Evolutionary conservation across 176 grass and related monocot genomes (phyloP).

Genomic region (Oropetium thomaeum): DNA sequence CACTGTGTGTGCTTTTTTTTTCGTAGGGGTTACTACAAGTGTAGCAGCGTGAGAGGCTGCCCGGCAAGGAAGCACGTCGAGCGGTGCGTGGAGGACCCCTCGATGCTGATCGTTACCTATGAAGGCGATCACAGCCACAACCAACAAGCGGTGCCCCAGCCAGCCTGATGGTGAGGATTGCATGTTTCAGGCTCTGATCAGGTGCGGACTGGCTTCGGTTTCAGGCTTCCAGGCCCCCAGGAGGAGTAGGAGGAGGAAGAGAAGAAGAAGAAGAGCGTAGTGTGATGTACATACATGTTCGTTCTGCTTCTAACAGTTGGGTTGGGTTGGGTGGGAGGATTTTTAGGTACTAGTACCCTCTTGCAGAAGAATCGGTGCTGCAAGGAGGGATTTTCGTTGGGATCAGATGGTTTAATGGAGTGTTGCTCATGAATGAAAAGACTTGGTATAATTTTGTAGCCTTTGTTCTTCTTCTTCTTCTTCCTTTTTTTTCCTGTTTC

Average conservation of each 20-base stretch:
- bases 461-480: no score
- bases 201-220: no score
- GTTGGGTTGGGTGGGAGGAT: conserved; percentile 7
- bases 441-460: conserved; percentile 56
- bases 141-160: conserved; percentile 36
- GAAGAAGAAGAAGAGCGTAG: conserved; percentile 29
- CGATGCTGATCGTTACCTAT: conserved; percentile 92
- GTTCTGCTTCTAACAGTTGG: conserved; percentile 44
- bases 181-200: conserved; percentile 23
- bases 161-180: no score
- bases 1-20: not conserved
- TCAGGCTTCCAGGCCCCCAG: no score
- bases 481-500: not conserved
- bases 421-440: conserved; percentile 17
- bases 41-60: conserved; percentile 85
- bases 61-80: conserved; percentile 90
- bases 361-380: conserved; percentile 36
- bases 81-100: conserved; percentile 77
- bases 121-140: conserved; percentile 88
- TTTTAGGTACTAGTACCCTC: no score
- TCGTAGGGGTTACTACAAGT: conserved; percentile 93
- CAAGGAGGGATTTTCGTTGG: conserved; percentile 20
- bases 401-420: conserved; percentile 29
- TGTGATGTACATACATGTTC: conserved; percentile 56
- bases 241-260: no score